Conservation (phyloP, 208 protist species). For the Leishmania mexicana region DNA sequence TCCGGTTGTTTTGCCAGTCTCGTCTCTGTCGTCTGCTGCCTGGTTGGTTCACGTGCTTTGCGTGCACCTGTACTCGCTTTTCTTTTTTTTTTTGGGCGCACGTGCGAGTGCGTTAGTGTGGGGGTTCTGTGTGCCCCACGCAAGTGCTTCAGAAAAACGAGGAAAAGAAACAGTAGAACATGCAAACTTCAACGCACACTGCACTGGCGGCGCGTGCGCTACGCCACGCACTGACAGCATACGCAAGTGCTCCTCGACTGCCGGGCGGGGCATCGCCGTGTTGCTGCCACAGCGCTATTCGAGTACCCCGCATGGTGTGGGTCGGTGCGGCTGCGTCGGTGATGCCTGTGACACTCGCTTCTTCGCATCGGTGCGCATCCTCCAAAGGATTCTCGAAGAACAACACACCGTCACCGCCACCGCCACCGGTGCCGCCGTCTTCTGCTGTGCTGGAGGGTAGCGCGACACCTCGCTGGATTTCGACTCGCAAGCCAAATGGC, state of each 20-base stretch:
- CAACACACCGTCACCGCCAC: not conserved
- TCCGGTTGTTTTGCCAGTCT: not conserved
- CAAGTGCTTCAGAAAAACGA: too few relatives aligned
- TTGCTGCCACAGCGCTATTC: not conserved
- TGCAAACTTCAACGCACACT: not conserved
- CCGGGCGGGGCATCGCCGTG: not conserved
- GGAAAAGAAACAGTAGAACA: not conserved
- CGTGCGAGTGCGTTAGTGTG: not conserved
- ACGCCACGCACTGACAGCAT: not conserved
- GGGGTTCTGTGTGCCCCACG: not conserved
- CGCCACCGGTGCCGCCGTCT: not conserved
- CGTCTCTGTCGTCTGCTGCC: not conserved
- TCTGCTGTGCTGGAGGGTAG: not conserved
- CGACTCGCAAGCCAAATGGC: constrained; percentile 22
- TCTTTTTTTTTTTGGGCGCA: too few relatives aligned
- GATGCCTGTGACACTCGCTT: not conserved
- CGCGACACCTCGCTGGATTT: constrained; percentile 19
- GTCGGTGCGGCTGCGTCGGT: not conserved
- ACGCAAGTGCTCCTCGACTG: not conserved
- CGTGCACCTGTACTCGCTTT: not conserved
- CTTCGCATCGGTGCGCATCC: not conserved
- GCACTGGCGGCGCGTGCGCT: not conserved
- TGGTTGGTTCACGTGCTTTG: not conserved
- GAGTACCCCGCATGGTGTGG: not conserved
- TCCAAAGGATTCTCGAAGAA: not conserved